phyloP scores from a whole-genome alignment of 2,329 filamentous ascomycete species.

The Elsinoe ampelina region DNA sequence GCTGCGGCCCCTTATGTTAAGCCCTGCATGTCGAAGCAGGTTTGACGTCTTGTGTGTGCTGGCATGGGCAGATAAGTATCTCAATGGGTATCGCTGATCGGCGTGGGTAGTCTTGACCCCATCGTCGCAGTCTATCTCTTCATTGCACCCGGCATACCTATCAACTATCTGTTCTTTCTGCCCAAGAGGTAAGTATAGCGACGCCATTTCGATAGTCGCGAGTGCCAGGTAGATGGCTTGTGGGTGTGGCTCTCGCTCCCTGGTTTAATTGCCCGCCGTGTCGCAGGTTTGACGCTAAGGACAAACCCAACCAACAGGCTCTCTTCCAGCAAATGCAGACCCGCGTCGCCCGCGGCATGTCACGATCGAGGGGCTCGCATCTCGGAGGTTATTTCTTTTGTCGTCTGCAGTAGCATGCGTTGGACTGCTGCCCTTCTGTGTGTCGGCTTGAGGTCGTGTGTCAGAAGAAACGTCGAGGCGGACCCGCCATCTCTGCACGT shows the following conservation, averaged over 20 bases:
- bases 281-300: slow-evolving; percentile 8
- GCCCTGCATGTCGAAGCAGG: background rate
- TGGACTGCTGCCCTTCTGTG: background rate
- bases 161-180: background rate
- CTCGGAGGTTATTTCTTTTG: slow-evolving; percentile 33
- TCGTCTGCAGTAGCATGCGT: background rate
- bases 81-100: background rate
- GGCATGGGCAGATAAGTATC: background rate
- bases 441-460: background rate
- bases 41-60: background rate
- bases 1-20: slow-evolving; percentile 1
- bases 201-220: slow-evolving; percentile 2
- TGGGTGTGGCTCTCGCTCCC: slow-evolving; percentile 1
- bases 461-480: background rate
- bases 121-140: background rate
- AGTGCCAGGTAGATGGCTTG: background rate
- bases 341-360: slow-evolving; percentile 13
- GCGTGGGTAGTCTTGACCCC: background rate
- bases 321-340: slow-evolving; percentile 6
- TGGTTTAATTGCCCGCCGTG: slow-evolving; percentile 9
- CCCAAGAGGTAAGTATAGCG: background rate
- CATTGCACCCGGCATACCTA: background rate
- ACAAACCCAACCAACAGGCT: slow-evolving; percentile 11
- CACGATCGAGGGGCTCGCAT: background rate
- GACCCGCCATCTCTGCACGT: background rate